phyloP scores from a whole-genome alignment of 805 yeast genomes.

The Zygosaccharomyces gambellarensis region DNA sequence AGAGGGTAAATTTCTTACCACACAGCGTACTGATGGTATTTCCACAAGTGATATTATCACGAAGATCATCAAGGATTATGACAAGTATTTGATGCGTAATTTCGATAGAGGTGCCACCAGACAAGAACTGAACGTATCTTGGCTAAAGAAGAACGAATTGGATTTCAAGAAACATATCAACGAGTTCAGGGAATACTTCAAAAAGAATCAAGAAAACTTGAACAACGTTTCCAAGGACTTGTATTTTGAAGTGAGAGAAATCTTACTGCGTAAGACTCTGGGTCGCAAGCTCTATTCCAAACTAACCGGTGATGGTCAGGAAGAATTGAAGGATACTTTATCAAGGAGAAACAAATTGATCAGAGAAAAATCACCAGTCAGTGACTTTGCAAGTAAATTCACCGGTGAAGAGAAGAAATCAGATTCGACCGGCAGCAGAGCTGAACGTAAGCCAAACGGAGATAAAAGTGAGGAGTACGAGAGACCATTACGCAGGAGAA shows the following conservation, averaged over 20 bases:
- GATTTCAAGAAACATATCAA: constrained; percentile 86
- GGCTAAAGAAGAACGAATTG: constrained; percentile 95
- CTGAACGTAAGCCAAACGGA: neutral
- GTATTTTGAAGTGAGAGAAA: constrained; percentile 79
- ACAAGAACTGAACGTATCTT: constrained; percentile 91
- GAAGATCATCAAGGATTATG: constrained; percentile 90
- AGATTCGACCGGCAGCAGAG: neutral
- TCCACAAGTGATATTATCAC: constrained; percentile 96
- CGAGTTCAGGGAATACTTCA: constrained; percentile 84
- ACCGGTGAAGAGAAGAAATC: constrained; percentile 18
- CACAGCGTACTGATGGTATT: constrained; percentile 95
- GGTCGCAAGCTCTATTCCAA: constrained; percentile 33
- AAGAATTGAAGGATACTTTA: constrained; percentile 33
- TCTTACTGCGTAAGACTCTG: constrained; percentile 38
- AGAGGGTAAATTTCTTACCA: constrained; percentile 83
- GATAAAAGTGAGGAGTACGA: neutral
- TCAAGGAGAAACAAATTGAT: constrained; percentile 16
- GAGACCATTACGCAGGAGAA: neutral
- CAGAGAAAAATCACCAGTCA: constrained; percentile 31
- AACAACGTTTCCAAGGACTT: constrained; percentile 75
- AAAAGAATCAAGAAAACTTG: constrained; percentile 60
- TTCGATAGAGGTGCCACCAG: constrained; percentile 97
- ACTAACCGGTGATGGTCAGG: constrained; percentile 41
- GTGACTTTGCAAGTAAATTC: constrained; percentile 31
- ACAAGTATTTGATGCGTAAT: constrained; percentile 92